These are phyloP conservation scores for Mycena alexandri DNA, from an alignment of 768 basidiomycete genomes.

Conservation along the genomic window DNA sequence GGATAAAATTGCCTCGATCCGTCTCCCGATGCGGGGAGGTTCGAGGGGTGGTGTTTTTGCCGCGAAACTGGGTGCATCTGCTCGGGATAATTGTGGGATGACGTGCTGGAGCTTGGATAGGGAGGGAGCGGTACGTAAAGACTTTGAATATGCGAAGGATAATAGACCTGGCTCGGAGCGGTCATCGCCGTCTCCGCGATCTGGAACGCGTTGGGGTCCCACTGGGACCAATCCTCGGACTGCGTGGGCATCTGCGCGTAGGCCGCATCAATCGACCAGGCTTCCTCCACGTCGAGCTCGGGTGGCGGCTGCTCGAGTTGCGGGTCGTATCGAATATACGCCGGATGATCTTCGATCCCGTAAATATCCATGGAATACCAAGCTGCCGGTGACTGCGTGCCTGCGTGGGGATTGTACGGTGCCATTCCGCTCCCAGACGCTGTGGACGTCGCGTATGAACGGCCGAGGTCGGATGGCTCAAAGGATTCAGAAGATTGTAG, in stretches of 20 bases:
- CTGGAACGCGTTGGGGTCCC: neutral
- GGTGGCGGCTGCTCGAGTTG: neutral
- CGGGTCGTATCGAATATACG: neutral
- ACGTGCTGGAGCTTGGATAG: neutral
- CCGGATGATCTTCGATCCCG: neutral
- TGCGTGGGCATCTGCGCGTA: neutral
- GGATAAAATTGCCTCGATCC: too few species aligned
- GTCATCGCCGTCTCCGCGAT: neutral
- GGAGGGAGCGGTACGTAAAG: neutral
- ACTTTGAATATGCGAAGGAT: neutral
- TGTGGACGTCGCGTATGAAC: neutral
- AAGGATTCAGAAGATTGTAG: slow-evolving; percentile 5
- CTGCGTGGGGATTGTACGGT: neutral
- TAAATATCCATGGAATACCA: too few species aligned
- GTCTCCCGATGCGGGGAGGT: neutral
- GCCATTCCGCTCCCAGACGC: neutral
- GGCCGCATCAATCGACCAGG: neutral
- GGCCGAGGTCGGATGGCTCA: neutral
- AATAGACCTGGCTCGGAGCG: neutral
- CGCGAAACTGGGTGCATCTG: neutral
- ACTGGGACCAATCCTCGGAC: neutral
- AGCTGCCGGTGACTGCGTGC: neutral
- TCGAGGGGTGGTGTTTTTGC: neutral
- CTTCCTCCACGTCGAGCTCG: neutral
- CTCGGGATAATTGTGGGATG: neutral